Evolutionary conservation across 2,329 filamentous ascomycete species (phyloP).

Genomic region (Keithomyces neogunnii): DNA sequence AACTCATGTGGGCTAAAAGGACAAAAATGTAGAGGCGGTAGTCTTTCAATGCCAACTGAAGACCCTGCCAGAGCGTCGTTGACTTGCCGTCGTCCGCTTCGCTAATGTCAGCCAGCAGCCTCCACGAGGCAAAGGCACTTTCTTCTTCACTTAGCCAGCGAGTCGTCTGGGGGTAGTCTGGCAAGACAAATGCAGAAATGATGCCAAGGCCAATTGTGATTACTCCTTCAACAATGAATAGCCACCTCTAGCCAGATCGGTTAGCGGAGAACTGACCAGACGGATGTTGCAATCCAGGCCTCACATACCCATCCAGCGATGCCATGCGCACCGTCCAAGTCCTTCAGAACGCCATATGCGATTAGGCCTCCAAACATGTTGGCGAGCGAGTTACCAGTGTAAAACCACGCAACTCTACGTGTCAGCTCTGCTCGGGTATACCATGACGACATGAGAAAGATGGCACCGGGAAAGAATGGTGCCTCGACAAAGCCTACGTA

Average conservation of each 20-base stretch:
- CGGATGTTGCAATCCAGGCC: too few relatives aligned
- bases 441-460: slow-evolving; percentile 39
- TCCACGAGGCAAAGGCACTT: slow-evolving; percentile 32
- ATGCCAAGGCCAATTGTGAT: slow-evolving; percentile 30
- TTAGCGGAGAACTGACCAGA: too few relatives aligned
- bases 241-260: slow-evolving; percentile 42
- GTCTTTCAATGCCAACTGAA: slow-evolving; percentile 39
- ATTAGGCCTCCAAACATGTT: slow-evolving; percentile 43
- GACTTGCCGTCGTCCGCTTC: slow-evolving; percentile 25
- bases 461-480: slow-evolving; percentile 40
- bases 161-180: slow-evolving; percentile 45
- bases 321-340: slow-evolving; percentile 36
- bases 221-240: slow-evolving; percentile 48
- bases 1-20: slow-evolving; percentile 42
- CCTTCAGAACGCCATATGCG: slow-evolving; percentile 29
- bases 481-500: slow-evolving; percentile 32
- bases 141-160: slow-evolving; percentile 43
- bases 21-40: slow-evolving; percentile 45
- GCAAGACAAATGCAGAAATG: slow-evolving; percentile 29
- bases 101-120: not conserved
- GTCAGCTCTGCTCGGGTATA: slow-evolving; percentile 40
- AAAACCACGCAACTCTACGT: slow-evolving; percentile 47
- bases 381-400: slow-evolving; percentile 48
- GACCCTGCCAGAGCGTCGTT: slow-evolving; percentile 32
- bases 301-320: slow-evolving; percentile 54